A percentile compares a stretch with the other conserved stretches of the same genome.
These are phyloP conservation scores for Nymphaea thermarum DNA, from an alignment of 164 flowering plant genomes.

Conservation along the genomic window DNA sequence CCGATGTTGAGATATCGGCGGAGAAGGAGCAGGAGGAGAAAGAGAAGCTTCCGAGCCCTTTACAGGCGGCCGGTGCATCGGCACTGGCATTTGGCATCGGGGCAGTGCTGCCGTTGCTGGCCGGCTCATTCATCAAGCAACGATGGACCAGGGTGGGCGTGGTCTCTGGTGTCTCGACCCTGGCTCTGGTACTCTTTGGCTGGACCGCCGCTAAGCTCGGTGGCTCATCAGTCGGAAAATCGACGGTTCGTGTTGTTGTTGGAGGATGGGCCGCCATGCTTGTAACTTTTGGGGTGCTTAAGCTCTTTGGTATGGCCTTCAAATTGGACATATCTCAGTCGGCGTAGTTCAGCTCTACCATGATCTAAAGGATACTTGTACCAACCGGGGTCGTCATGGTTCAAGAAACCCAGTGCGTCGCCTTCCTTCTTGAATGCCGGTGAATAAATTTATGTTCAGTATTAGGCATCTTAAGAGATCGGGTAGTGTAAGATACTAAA, in stretches of 20 bases:
- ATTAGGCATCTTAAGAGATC: no score
- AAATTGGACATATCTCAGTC: not conserved
- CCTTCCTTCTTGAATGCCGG: no score
- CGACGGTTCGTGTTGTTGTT: constrained; percentile 9
- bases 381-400: not conserved
- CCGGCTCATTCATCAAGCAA: constrained; percentile 10
- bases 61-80: constrained; percentile 11
- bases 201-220: constrained; percentile 8
- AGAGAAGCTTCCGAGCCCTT: constrained; percentile 7
- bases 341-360: not conserved
- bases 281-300: constrained; percentile 10
- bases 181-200: constrained; percentile 9
- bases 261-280: constrained; percentile 15
- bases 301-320: not conserved
- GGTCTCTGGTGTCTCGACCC: constrained; percentile 8
- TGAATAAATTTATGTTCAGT: no score
- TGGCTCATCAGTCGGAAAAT: constrained; percentile 4
- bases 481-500: no score
- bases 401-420: not conserved
- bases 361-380: not conserved
- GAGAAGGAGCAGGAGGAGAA: not conserved
- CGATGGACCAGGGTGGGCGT: constrained; percentile 9
- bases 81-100: constrained; percentile 8
- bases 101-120: constrained; percentile 9
- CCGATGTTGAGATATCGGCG: not conserved